Conservation (phyloP, 1,139 yeast genomes). For the Geotrichum candidum region DNA sequence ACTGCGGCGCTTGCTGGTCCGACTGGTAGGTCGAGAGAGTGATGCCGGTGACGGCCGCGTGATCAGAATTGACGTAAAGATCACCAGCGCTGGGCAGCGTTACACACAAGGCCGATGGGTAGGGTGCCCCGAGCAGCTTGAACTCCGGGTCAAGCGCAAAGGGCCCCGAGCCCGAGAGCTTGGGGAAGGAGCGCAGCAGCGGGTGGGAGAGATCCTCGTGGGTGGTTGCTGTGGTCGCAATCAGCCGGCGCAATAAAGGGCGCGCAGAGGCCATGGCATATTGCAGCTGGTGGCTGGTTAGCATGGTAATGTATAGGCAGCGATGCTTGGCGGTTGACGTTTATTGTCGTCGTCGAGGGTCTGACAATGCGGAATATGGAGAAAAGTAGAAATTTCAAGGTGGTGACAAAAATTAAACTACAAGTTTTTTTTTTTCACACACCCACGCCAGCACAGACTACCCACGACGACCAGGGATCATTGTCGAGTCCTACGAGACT, state of each 20-base stretch:
- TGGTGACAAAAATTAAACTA: background rate
- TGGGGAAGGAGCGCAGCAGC: background rate
- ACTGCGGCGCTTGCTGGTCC: background rate
- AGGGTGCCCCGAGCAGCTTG: slow-evolving; percentile 8
- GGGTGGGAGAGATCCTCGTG: background rate
- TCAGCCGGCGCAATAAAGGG: background rate
- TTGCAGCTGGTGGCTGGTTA: background rate
- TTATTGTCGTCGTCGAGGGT: background rate
- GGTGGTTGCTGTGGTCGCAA: background rate
- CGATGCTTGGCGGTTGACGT: background rate
- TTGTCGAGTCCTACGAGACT: too few species aligned
- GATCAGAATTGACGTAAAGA: background rate
- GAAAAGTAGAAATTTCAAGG: background rate
- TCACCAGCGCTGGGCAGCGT: slow-evolving; percentile 10
- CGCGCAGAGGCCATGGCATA: background rate
- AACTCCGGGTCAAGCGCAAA: slow-evolving; percentile 9
- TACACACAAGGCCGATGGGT: slow-evolving; percentile 7
- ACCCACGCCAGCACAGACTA: background rate
- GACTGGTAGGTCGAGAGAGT: background rate
- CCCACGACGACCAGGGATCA: too few species aligned
- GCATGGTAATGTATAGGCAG: background rate
- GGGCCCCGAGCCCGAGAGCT: slow-evolving; percentile 13
- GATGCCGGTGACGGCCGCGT: slow-evolving; percentile 2
- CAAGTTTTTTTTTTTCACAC: too few species aligned
- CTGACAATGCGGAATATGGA: background rate